Evolutionary conservation across 2,329 filamentous ascomycete genomes (phyloP).

Genomic region (Aspergillus pseudoviridinutans): DNA sequence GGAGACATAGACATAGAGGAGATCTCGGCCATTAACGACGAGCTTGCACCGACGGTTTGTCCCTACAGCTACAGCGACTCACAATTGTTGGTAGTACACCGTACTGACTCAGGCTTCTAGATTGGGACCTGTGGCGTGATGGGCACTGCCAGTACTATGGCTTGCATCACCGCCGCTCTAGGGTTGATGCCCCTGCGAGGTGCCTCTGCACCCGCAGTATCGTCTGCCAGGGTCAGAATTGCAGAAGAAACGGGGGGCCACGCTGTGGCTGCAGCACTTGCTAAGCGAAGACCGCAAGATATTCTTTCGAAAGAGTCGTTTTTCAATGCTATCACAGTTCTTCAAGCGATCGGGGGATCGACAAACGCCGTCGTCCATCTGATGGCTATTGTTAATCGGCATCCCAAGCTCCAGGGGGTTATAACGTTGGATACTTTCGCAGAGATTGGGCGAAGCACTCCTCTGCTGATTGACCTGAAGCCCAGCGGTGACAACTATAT

Average conservation of each 20-base stretch:
- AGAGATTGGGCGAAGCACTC: constrained; percentile 46
- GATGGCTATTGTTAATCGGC: constrained; percentile 52
- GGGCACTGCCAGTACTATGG: constrained; percentile 57
- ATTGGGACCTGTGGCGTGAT: constrained; percentile 55
- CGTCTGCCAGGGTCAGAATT: constrained; percentile 48
- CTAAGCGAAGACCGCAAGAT: constrained; percentile 41
- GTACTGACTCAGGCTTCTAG: constrained; percentile 12
- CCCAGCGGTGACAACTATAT: constrained; percentile 53
- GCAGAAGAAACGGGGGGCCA: constrained; percentile 52
- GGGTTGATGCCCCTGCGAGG: constrained; percentile 52
- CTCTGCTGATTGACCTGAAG: constrained; percentile 50
- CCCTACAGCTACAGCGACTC: neutral
- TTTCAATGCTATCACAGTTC: constrained; percentile 50
- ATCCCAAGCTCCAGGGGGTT: constrained; percentile 44
- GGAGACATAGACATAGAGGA: constrained; percentile 67
- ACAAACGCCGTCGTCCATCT: constrained; percentile 55
- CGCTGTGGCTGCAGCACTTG: constrained; percentile 43
- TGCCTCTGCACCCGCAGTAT: constrained; percentile 52
- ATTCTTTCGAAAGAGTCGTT: constrained; percentile 47
- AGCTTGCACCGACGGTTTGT: constrained; percentile 65
- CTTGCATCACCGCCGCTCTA: constrained; percentile 50
- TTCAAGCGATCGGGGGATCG: constrained; percentile 54
- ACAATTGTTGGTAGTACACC: neutral
- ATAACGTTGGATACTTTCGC: constrained; percentile 47
- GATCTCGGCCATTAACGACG: constrained; percentile 66